Percentiles rank a stretch among this genome's conserved stretches.
Conservation (phyloP, 2,329 filamentous ascomycete species). For the Sarocladium oryzae region DNA sequence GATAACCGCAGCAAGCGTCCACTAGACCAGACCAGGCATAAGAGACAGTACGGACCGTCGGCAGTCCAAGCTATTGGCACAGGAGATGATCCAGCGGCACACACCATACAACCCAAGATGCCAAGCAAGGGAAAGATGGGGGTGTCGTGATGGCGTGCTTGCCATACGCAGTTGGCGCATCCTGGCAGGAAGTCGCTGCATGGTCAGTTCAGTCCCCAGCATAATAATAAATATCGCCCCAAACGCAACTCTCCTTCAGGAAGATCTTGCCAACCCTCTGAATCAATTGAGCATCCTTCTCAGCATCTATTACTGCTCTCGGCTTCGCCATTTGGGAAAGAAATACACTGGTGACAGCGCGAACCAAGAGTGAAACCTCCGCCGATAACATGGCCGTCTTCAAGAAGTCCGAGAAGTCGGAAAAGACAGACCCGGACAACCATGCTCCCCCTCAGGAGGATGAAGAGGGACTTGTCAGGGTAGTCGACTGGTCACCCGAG, state of each 20-base stretch:
- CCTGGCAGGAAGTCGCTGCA: background rate
- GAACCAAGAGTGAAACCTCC: background rate
- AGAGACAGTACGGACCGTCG: too few relatives aligned
- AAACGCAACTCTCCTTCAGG: too few relatives aligned
- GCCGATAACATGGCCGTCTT: conserved; percentile 1
- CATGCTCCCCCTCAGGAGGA: conserved; percentile 17
- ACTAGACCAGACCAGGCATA: too few relatives aligned
- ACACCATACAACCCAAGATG: background rate
- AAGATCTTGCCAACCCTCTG: too few relatives aligned
- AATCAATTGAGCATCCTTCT: too few relatives aligned
- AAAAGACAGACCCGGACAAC: background rate
- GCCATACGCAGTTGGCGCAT: background rate
- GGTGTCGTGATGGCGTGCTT: conserved; percentile 8
- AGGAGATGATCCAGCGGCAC: background rate
- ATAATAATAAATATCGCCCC: background rate
- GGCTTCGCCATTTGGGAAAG: too few relatives aligned
- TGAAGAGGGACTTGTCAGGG: conserved; percentile 22
- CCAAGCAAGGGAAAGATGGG: conserved; percentile 2
- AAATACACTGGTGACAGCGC: background rate
- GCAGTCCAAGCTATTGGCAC: background rate
- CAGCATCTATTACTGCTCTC: too few relatives aligned
- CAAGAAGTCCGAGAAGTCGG: background rate
- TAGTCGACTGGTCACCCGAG: conserved; percentile 26
- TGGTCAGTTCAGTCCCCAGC: too few relatives aligned
- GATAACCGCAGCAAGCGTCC: background rate